These are phyloP conservation scores for Termitomyces sp. DNA, from an alignment of 1,284 basidiomycete species.

Conservation along the genomic window DNA sequence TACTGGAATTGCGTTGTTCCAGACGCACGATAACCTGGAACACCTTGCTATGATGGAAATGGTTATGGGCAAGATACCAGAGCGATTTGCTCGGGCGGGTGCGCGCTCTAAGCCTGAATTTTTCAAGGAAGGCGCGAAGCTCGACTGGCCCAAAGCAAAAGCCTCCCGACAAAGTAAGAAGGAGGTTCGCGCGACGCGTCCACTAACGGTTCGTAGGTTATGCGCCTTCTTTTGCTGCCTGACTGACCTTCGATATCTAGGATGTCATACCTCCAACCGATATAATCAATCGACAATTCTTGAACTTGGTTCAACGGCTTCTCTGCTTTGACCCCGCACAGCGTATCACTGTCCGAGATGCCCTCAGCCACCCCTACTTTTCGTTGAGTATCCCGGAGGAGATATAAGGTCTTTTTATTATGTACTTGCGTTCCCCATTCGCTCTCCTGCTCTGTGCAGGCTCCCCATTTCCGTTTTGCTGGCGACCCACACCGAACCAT, in stretches of 20 bases:
- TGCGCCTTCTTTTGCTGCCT: background rate
- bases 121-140: slow-evolving; percentile 78
- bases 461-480: background rate
- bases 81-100: slow-evolving; percentile 70
- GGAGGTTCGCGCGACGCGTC: slow-evolving; percentile 86
- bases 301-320: slow-evolving; percentile 83
- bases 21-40: slow-evolving; percentile 98
- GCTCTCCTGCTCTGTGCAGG: background rate
- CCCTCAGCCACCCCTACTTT: slow-evolving; percentile 86
- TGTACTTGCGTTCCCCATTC: slow-evolving; percentile 5
- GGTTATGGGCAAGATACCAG: slow-evolving; percentile 96
- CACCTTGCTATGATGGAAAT: slow-evolving; percentile 99
- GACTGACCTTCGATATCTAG: slow-evolving; percentile 32
- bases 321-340: slow-evolving; percentile 89
- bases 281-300: slow-evolving; percentile 72
- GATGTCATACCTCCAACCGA: slow-evolving; percentile 81
- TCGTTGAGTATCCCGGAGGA: slow-evolving; percentile 55
- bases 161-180: slow-evolving; percentile 88
- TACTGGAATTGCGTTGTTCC: slow-evolving; percentile 96
- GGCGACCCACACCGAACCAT: slow-evolving; percentile 2
- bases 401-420: slow-evolving; percentile 31
- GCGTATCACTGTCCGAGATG: slow-evolving; percentile 82
- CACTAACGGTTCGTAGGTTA: slow-evolving; percentile 56
- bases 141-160: slow-evolving; percentile 90
- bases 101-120: slow-evolving; percentile 84